Conservation (phyloP, 2,329 filamentous ascomycete species). For the Trichoderma asperellum region DNA sequence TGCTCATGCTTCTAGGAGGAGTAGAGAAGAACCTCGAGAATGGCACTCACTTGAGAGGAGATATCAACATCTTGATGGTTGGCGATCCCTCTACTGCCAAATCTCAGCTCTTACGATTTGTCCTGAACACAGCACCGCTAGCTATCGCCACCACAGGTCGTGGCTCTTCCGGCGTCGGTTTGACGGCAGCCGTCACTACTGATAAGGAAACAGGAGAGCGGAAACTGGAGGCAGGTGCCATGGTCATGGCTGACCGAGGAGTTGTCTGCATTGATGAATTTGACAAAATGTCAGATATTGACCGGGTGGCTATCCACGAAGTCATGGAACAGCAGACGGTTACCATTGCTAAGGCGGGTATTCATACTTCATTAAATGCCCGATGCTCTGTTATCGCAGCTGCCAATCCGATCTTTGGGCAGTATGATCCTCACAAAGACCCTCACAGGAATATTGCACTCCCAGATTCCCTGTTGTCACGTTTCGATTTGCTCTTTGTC, state of each 20-base stretch:
- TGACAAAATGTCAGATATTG: constrained; percentile 99
- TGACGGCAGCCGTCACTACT: constrained; percentile 92
- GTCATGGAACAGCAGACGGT: constrained; percentile 99
- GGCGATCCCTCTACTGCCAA: constrained; percentile 98
- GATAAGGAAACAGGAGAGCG: constrained; percentile 98
- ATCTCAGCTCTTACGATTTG: constrained; percentile 95
- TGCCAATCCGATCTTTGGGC: constrained; percentile 95
- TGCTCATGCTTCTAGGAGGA: constrained; percentile 91
- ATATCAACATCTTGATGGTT: constrained; percentile 99
- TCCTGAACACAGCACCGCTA: constrained; percentile 92
- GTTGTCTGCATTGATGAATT: constrained; percentile 99
- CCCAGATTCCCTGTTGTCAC: constrained; percentile 92
- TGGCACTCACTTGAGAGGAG: constrained; percentile 94
- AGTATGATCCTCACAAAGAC: constrained; percentile 98
- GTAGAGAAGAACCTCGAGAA: constrained; percentile 99
- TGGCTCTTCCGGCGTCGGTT: constrained; percentile 94
- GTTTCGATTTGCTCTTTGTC: constrained; percentile 97
- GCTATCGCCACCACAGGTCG: constrained; percentile 97
- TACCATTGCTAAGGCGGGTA: constrained; percentile 97
- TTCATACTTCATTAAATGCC: constrained; percentile 95
- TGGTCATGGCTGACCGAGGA: constrained; percentile 96
- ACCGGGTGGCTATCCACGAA: constrained; percentile 98
- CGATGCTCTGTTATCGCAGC: constrained; percentile 95
- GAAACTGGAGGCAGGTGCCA: constrained; percentile 92
- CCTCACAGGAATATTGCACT: constrained; percentile 98